Evolutionary conservation across 2,329 filamentous ascomycete genomes (phyloP).

Genomic region (Xylariales sp.): DNA sequence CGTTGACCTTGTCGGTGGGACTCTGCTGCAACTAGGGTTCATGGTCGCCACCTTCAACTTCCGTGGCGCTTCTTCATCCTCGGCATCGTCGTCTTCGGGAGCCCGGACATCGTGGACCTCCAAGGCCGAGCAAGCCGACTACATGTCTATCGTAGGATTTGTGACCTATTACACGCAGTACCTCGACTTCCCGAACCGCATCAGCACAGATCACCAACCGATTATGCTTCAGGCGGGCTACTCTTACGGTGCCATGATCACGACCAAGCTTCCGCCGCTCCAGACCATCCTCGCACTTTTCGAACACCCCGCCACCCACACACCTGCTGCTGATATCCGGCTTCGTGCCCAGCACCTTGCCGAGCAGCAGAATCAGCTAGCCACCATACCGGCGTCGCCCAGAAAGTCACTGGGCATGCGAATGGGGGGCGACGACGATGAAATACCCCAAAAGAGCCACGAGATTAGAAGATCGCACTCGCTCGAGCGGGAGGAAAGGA

Average conservation of each 20-base stretch:
- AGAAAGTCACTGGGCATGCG: slow-evolving; percentile 37
- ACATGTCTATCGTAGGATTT: slow-evolving; percentile 77
- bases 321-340: slow-evolving; percentile 63
- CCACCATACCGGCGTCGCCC: slow-evolving; percentile 26
- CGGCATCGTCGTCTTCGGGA: slow-evolving; percentile 49
- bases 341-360: slow-evolving; percentile 66
- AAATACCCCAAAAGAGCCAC: slow-evolving; percentile 30
- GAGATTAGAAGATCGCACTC: slow-evolving; percentile 33
- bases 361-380: slow-evolving; percentile 51
- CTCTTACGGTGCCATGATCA: slow-evolving; percentile 85
- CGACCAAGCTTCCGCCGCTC: slow-evolving; percentile 65
- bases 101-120: slow-evolving; percentile 86
- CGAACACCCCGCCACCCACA: slow-evolving; percentile 43
- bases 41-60: slow-evolving; percentile 91
- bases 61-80: slow-evolving; percentile 33
- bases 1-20: slow-evolving; percentile 60
- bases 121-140: slow-evolving; percentile 76
- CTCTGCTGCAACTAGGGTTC: slow-evolving; percentile 66
- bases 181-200: slow-evolving; percentile 35
- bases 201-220: slow-evolving; percentile 6
- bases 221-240: slow-evolving; percentile 70
- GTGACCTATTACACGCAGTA: slow-evolving; percentile 67
- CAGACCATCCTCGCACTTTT: slow-evolving; percentile 58
- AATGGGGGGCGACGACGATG: slow-evolving; percentile 46
- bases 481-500: slow-evolving; percentile 41